These are phyloP conservation scores for Cystofilobasidium macerans DNA, from an alignment of 768 basidiomycete species.

Conservation along the genomic window DNA sequence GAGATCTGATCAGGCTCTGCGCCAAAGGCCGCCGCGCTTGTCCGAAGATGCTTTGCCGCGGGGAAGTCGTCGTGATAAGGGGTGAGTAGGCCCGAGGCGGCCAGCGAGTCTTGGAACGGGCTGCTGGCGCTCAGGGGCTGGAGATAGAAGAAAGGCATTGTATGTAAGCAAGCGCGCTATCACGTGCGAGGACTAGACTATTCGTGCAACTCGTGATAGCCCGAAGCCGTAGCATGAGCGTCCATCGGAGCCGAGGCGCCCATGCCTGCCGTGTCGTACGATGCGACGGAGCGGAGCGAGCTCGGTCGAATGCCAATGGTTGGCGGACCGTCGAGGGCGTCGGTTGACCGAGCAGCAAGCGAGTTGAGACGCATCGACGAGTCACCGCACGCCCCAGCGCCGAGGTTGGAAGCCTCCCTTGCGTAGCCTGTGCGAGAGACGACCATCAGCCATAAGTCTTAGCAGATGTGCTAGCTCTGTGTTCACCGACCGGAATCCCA, in stretches of 20 bases:
- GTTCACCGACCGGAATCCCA: constrained; percentile 11
- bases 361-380: constrained; percentile 14
- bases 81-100: too few species aligned
- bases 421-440: background rate
- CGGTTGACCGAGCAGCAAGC: constrained; percentile 11
- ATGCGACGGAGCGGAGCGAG: background rate
- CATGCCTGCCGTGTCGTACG: constrained; percentile 16
- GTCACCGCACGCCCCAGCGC: background rate
- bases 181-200: too few species aligned
- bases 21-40: too few species aligned
- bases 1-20: too few species aligned
- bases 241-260: constrained; percentile 5
- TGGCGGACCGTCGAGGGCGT: constrained; percentile 12
- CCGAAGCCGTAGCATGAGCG: too few species aligned
- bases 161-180: too few species aligned
- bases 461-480: background rate
- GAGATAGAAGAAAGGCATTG: too few species aligned
- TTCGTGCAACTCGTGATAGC: too few species aligned
- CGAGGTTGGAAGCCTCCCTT: background rate
- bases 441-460: background rate
- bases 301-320: background rate
- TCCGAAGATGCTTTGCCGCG: too few species aligned
- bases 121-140: too few species aligned
- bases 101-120: too few species aligned
- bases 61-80: too few species aligned